phyloP scores from a whole-genome alignment of 345 rosid species.

The Diplotaxis tenuifolia region DNA sequence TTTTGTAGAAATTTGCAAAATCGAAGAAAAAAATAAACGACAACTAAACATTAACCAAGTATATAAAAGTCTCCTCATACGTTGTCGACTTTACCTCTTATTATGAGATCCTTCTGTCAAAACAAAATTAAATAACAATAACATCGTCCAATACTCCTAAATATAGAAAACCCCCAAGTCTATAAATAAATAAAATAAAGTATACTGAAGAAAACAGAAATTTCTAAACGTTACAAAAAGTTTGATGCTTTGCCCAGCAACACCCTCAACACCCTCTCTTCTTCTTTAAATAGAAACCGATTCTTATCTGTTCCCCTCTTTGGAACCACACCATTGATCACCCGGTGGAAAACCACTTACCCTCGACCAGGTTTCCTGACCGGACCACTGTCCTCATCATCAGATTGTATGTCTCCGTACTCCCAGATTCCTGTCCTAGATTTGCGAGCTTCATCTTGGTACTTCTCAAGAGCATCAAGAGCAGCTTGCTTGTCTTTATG shows the following conservation, averaged over 20 bases:
- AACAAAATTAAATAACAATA: constrained; percentile 1
- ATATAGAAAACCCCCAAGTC: constrained; percentile 20
- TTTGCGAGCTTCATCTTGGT: constrained; percentile 76
- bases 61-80: not conserved
- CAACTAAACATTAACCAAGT: not conserved
- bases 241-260: constrained; percentile 22
- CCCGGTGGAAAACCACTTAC: constrained; percentile 27
- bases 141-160: constrained; percentile 18
- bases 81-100: constrained; percentile 15
- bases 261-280: constrained; percentile 14
- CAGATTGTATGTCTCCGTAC: constrained; percentile 90
- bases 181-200: constrained; percentile 5
- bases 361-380: constrained; percentile 69
- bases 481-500: constrained; percentile 59
- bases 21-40: not conserved
- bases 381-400: constrained; percentile 77
- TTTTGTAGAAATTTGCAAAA: not conserved
- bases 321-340: constrained; percentile 1
- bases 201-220: not conserved
- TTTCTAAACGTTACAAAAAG: constrained; percentile 37
- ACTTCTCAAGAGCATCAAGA: constrained; percentile 70
- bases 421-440: constrained; percentile 80
- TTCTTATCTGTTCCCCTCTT: constrained; percentile 30
- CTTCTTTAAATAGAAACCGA: constrained; percentile 23
- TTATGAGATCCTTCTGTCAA: constrained; percentile 14